Evolutionary conservation across 1,284 basidiomycete genomes (phyloP).

Genomic region (Moesziomyces antarcticus): DNA sequence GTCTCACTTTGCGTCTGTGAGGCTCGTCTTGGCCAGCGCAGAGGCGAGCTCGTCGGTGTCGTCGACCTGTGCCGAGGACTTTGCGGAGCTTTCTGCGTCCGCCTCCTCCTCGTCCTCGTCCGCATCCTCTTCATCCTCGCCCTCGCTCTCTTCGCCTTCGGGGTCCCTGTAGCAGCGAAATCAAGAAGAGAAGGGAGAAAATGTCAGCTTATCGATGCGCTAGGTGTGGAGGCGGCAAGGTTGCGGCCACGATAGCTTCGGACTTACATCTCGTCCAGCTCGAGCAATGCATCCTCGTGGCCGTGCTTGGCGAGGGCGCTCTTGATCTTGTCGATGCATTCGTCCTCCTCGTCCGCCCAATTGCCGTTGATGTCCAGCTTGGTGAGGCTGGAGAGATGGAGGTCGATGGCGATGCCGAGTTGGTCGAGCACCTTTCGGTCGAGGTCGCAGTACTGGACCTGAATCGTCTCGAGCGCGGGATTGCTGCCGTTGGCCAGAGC

Average conservation of each 20-base stretch:
- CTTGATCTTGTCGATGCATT: constrained; percentile 60
- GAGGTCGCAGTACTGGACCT: constrained; percentile 64
- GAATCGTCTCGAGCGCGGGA: constrained; percentile 54
- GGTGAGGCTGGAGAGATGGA: constrained; percentile 45
- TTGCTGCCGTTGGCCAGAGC: constrained; percentile 55
- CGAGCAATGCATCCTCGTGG: constrained; percentile 56
- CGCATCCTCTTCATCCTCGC: constrained; percentile 50
- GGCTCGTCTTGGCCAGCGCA: constrained; percentile 37
- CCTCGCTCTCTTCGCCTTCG: constrained; percentile 64
- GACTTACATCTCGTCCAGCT: constrained; percentile 62
- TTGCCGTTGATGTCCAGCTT: constrained; percentile 66
- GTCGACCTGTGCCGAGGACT: constrained; percentile 13
- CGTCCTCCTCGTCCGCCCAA: constrained; percentile 66
- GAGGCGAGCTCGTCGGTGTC: constrained; percentile 53
- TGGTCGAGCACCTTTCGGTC: constrained; percentile 56
- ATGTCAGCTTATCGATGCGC: background rate
- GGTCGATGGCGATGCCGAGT: constrained; percentile 55
- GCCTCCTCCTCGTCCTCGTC: constrained; percentile 38
- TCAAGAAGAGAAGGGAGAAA: background rate
- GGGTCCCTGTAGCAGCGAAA: constrained; percentile 41
- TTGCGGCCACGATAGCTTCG: background rate
- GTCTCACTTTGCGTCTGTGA: constrained; percentile 37
- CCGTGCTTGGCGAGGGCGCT: constrained; percentile 56
- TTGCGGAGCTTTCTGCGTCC: constrained; percentile 9
- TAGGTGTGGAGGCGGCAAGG: too few relatives aligned